Evolutionary conservation across 108 stramenopile genomes (phyloP), one percentile per base, ranked within the genome.

Genomic region (Mediolabrus comicus): DNA sequence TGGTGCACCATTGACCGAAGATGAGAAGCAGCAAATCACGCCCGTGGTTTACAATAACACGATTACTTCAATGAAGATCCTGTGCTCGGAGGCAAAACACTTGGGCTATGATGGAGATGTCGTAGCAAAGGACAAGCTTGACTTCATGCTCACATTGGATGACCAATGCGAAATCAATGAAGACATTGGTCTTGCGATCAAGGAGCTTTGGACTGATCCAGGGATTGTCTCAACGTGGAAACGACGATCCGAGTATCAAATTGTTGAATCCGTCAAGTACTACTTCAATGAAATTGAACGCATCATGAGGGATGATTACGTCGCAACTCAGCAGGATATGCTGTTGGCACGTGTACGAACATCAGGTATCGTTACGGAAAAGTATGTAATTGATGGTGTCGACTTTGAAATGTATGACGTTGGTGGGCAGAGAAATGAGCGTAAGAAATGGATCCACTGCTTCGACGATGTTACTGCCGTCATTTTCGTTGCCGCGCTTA

Each of bases 391-490:
- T 39, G 93, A 95, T 67, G 89, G 85, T 22, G 84, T 89, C 39
- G 87, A 95, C 34, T 98, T 97, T 71, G 97, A 97, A 82, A 96
- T 99, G 93, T 98, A 97, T 51, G 95, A 96, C 75, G 95, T 96
- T 10, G 95, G 95, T 57, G 93, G 96, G 8, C 92, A 97, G 72
- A 74, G 92, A 51, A 93, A 90, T 14, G 92, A 96, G 74, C 71
- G 92, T 27, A 89, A 91, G 41, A 94, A 96, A 74, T 96, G 96
- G 96, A 94, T 97, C 54, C 88, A 94, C 56, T 92, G 92, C 70
- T 96, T 98, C 70, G 97, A 98, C 68, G 86, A 93, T 43, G 97
- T 99, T n/a, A 98, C 97, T 43, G 98, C 98, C 22, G 97, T 99
- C 65, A 98, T 99, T 55, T 99, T 98, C 75, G 97, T 99, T 29